Conservation (phyloP, 1,284 basidiomycete species). For the Cryptococcus maquisensis region DNA sequence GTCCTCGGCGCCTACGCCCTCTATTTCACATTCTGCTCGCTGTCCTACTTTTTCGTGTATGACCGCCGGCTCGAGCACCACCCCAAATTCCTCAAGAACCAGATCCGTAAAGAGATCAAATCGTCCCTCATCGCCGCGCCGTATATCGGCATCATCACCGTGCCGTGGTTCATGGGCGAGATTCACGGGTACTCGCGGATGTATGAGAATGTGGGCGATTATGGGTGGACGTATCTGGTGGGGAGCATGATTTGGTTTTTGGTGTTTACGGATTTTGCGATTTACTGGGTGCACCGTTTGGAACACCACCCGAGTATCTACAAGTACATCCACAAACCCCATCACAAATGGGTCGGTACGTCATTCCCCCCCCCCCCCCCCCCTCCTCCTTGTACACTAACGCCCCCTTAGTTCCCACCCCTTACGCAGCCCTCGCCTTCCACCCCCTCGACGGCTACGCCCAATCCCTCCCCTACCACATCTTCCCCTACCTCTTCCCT, state of each 20-base stretch:
- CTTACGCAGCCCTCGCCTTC: constrained; percentile 95
- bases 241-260: constrained; percentile 61
- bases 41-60: constrained; percentile 85
- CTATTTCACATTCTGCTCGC: constrained; percentile 79
- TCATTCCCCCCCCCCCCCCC: constrained; percentile 17
- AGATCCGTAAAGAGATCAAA: constrained; percentile 78
- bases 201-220: constrained; percentile 71
- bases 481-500: constrained; percentile 89
- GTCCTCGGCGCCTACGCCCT: constrained; percentile 72
- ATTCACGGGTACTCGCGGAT: constrained; percentile 78
- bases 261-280: constrained; percentile 82
- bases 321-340: constrained; percentile 89
- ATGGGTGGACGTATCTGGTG: constrained; percentile 47
- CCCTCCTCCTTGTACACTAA: not conserved
- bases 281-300: constrained; percentile 93
- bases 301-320: constrained; percentile 84
- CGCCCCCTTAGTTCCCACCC: constrained; percentile 74
- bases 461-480: constrained; percentile 91
- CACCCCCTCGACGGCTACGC: constrained; percentile 91
- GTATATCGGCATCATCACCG: constrained; percentile 69
- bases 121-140: constrained; percentile 75
- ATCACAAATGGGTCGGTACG: constrained; percentile 96
- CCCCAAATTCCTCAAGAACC: constrained; percentile 82
- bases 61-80: constrained; percentile 95
- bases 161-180: constrained; percentile 93